Evolutionary conservation across 192 early-diverging fungal species (phyloP).

Genomic region (Entomortierella lignicola): DNA sequence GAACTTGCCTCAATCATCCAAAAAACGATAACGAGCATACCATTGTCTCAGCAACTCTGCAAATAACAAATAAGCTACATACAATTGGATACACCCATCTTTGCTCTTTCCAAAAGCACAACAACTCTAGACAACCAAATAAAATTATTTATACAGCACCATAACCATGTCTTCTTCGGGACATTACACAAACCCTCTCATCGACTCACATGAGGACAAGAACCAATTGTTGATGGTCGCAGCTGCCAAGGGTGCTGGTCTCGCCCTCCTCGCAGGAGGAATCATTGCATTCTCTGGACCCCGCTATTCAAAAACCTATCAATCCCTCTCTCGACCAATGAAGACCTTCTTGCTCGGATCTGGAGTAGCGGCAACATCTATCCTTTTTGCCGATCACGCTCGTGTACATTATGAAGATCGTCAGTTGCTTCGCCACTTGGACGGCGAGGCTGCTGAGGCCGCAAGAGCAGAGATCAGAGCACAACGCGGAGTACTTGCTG

Average conservation of each 20-base stretch:
- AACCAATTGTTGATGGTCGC: constrained; percentile 18
- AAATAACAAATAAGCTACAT: too few species aligned
- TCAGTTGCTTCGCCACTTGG: constrained; percentile 47
- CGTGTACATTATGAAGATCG: constrained; percentile 52
- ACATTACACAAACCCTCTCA: constrained; percentile 21
- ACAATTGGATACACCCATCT: too few species aligned
- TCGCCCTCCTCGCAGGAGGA: constrained; percentile 46
- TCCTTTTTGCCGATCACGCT: constrained; percentile 47
- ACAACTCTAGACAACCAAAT: too few species aligned
- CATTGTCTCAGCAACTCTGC: too few species aligned
- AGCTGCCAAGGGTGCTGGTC: constrained; percentile 50
- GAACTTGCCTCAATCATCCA: too few species aligned
- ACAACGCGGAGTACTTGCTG: constrained; percentile 36
- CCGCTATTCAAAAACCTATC: constrained; percentile 40
- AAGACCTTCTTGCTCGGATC: constrained; percentile 50
- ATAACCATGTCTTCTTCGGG: too few species aligned
- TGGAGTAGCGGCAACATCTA: constrained; percentile 44
- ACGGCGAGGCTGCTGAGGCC: constrained; percentile 42
- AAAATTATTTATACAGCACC: too few species aligned
- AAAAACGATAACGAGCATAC: too few species aligned
- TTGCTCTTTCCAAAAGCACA: too few species aligned
- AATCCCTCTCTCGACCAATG: constrained; percentile 31
- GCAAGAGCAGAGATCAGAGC: constrained; percentile 47
- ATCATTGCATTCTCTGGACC: constrained; percentile 38
- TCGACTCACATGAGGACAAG: constrained; percentile 15